Base-by-base conservation (phyloP, 2,329 filamentous ascomycete genomes). In the Fusarium tricinctum region DNA sequence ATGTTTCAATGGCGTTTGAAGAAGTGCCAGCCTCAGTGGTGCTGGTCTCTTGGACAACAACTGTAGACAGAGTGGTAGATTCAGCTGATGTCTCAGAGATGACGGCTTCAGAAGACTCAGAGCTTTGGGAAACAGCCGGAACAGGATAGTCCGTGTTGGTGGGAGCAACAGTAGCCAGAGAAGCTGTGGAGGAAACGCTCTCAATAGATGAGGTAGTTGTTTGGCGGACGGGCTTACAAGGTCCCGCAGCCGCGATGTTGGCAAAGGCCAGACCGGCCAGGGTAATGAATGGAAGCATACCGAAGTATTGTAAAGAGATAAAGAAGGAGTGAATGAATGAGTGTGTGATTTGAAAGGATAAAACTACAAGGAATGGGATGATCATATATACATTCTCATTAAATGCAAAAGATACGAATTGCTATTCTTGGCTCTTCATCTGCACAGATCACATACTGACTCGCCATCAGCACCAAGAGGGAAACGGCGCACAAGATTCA, bases 201-300 rank as follows among this genome's bases (percentile, higher is more conserved):
- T 35, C 50, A 8, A 23, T 8, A 23, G 50, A 35, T 15, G 50
- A 53, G 50, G 19, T 28, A 46, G 50, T 46, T 5, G 50, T 33
- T 32, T 45, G 35, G 35, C 13, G 40, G 20, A 35, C 19, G 0
- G 55, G 55, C 39, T 15, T 58, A 2, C 55, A 58, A 3, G 55
- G 55, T 17, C 49, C 39, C 39, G 49, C 55, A 8, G 19, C 39
- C 7, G 39, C 55, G 22, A 58, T 10, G 13, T 22, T 32, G 23
- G 55, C 55, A 26, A 58, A 28, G 17, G 39, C 50, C 30, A 56
- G 8, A 49, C 55, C 49, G 15, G 52, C 49, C 8, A 58, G 15
- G 12, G 49, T 56, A 43, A 56, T 8, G 49, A 55, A 14, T 3
- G 40, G 44, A 39, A 55, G 33, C 55, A 58, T 58, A 7, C 45